Base-by-base conservation (phyloP, 179 eudicot genomes). In the Spergularia azorica region DNA sequence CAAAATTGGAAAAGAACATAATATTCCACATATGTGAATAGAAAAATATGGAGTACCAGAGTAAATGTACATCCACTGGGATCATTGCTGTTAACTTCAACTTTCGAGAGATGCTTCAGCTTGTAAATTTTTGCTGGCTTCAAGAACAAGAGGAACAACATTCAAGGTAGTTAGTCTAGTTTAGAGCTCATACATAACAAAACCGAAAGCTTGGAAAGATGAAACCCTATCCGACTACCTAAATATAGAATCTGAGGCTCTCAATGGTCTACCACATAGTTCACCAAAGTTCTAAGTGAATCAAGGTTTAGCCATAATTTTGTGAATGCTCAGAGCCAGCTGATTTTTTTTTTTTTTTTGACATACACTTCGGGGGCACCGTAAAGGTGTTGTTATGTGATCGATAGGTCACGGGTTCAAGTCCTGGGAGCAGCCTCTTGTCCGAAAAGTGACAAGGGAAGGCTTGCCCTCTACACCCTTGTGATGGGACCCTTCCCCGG, bases 81-180 rank as follows among this genome's bases (percentile, higher is more conserved):
- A 84, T 95, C 99, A 80, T 91, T 93, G 41, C 88, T 76, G 70
- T 89, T 85, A 75, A 95, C 97, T 79, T 95, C 99, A 90, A 93
- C 97, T 87, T 91, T 95, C 2, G 97, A 86, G 41, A 95, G 94
- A 88, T 91, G 95, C 87, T 91, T 95, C 84, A 95, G 88, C 88
- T 95, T 95, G 89, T 95, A 93, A 51, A 93, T 68, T 84, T 93
- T 93, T 57, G 99, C 97, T 70, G 97, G 94, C 99, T 95, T 79
- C 84, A 90, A 66, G 60, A 6, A 65, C 73, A 77, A 79, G 57
- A 67, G 62, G n/a, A 69, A 26, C 32, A 80, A 81, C 38, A 70
- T 50, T 12, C 32, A 63, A 21, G 56, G 32, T 15, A 64, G 51
- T 64, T 52, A 79, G 56, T 57, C 72, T 17, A 68, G 17, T 32